Percentiles rank a stretch among this genome's conserved stretches.
These are phyloP conservation scores for Ananas comosus DNA, from an alignment of 176 grass and related monocot genomes.

Conservation along the genomic window DNA sequence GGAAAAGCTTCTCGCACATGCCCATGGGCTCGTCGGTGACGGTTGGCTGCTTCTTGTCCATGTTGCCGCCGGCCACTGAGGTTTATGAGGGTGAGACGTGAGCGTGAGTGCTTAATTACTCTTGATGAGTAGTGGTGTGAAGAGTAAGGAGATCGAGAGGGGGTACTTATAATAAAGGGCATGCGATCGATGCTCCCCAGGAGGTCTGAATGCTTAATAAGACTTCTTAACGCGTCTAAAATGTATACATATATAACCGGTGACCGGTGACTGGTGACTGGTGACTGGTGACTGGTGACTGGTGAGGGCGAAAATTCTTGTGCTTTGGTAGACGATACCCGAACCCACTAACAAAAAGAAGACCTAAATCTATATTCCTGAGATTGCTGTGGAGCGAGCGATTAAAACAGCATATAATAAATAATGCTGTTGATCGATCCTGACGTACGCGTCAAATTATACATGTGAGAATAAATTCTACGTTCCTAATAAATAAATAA, in stretches of 20 bases:
- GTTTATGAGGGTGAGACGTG: too few species aligned
- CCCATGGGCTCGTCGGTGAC: constrained; percentile 6
- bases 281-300: too few species aligned
- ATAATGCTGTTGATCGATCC: neutral
- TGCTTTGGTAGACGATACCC: constrained; percentile 20
- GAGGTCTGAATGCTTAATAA: constrained; percentile 14
- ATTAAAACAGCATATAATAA: too few species aligned
- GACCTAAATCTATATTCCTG: neutral
- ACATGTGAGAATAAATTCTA: too few species aligned
- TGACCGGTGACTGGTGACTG: too few species aligned
- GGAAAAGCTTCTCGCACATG: constrained; percentile 36
- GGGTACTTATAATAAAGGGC: too few species aligned
- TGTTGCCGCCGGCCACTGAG: neutral
- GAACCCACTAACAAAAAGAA: constrained; percentile 4
- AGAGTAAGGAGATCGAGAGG: neutral
- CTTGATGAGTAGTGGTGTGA: neutral
- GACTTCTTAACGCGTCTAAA: too few species aligned
- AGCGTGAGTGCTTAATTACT: too few species aligned
- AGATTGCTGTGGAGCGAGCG: neutral
- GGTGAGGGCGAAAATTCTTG: neutral
- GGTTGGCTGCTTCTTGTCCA: constrained; percentile 11
- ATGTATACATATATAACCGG: too few species aligned
- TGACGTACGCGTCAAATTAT: too few species aligned
- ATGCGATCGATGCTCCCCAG: neutral
- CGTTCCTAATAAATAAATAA: too few species aligned